phyloP scores from a whole-genome alignment of 257 asterid species.

The Gentiana straminea region DNA sequence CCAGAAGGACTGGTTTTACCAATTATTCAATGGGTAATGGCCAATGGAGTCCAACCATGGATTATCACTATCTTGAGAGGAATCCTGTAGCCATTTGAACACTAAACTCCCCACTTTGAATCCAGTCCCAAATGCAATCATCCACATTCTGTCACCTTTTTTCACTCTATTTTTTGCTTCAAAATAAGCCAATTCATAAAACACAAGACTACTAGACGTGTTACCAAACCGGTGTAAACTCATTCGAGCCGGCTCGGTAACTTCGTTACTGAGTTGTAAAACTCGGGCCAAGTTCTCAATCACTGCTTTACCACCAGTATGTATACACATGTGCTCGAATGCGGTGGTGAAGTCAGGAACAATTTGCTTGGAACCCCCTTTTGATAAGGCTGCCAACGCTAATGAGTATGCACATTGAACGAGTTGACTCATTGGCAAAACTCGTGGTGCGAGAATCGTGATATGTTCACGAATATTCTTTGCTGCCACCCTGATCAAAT shows the following conservation, averaged over 20 bases:
- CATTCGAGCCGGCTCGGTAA: slow-evolving; percentile 62
- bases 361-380: slow-evolving; percentile 10
- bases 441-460: slow-evolving; percentile 37
- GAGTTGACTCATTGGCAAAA: slow-evolving; percentile 47
- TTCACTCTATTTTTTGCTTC: slow-evolving; percentile 50
- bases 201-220: slow-evolving; percentile 54
- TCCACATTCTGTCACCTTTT: slow-evolving; percentile 68
- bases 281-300: slow-evolving; percentile 43
- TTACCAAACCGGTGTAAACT: slow-evolving; percentile 54
- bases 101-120: slow-evolving; percentile 56
- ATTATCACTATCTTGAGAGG: slow-evolving; percentile 41
- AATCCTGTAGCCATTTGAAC: slow-evolving; percentile 45
- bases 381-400: slow-evolving; percentile 1
- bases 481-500: slow-evolving; percentile 44
- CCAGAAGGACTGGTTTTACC: slow-evolving; percentile 8
- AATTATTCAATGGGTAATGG: slow-evolving; percentile 33
- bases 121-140: slow-evolving; percentile 71
- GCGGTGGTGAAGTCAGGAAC: slow-evolving; percentile 52
- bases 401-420: slow-evolving; percentile 21
- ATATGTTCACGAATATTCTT: slow-evolving; percentile 32
- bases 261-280: slow-evolving; percentile 20
- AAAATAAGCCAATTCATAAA: slow-evolving; percentile 62
- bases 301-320: slow-evolving; percentile 61
- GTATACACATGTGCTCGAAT: slow-evolving; percentile 53
- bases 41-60: slow-evolving; percentile 58